These are phyloP conservation scores for Taphrina pruni DNA, from an alignment of 1,139 yeast genomes.

Conservation along the genomic window DNA sequence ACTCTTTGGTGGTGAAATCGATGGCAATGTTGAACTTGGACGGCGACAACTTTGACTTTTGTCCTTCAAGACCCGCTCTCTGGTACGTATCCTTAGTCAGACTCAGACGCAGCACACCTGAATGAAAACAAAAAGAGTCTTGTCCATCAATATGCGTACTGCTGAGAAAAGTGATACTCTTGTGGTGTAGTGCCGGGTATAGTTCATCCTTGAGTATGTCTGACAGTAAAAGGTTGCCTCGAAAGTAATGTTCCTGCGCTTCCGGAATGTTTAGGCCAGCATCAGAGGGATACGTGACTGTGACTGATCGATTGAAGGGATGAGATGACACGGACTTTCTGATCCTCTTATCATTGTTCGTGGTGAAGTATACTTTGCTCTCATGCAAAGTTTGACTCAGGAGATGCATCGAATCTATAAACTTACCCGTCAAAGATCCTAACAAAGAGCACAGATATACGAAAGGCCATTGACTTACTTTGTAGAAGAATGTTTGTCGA, in stretches of 20 bases:
- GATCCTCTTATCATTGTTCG: neutral
- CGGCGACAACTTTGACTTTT: constrained; percentile 4
- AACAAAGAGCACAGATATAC: no score
- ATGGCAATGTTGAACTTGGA: constrained; percentile 17
- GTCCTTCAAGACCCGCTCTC: constrained; percentile 34
- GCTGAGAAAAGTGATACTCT: constrained; percentile 12
- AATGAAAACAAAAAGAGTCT: constrained; percentile 22
- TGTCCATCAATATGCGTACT: constrained; percentile 10
- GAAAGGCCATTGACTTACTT: no score
- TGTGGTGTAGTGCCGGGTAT: neutral
- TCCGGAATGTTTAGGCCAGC: neutral
- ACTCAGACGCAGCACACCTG: constrained; percentile 24
- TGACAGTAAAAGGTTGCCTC: neutral
- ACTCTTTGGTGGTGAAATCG: constrained; percentile 28
- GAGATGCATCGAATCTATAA: constrained; percentile 12
- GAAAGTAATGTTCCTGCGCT: neutral
- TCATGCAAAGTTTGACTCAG: constrained; percentile 2
- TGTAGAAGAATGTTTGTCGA: no score
- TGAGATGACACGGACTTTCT: constrained; percentile 15
- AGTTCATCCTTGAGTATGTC: constrained; percentile 8
- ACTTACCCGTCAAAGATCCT: no score
- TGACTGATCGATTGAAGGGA: constrained; percentile 20
- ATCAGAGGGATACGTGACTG: constrained; percentile 1
- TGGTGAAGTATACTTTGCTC: constrained; percentile 15
- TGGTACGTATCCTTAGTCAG: constrained; percentile 36